Conservation (phyloP, 2,329 filamentous ascomycete species). For the Fusarium udum region DNA sequence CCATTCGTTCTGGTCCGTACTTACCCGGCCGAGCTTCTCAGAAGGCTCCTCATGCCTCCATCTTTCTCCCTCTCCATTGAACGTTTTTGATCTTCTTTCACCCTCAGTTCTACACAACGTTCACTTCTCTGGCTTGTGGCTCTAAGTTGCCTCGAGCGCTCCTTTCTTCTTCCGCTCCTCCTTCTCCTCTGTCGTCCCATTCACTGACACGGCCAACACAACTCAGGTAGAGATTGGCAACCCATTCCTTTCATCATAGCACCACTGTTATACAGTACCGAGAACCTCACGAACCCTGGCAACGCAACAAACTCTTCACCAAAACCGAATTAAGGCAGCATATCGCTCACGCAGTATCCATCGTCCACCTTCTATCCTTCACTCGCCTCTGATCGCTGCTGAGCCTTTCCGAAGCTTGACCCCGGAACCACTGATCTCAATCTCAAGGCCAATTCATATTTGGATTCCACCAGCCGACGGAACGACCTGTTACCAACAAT, state of each 20-base stretch:
- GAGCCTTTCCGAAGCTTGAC: not conserved
- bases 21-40: slow-evolving; percentile 1
- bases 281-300: slow-evolving; percentile 17
- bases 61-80: slow-evolving; percentile 20
- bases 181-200: not conserved
- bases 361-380: slow-evolving; percentile 17
- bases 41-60: slow-evolving; percentile 3
- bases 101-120: slow-evolving; percentile 18
- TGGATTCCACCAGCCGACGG: not conserved
- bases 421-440: not conserved
- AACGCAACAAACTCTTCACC: slow-evolving; percentile 12
- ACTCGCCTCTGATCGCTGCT: not conserved
- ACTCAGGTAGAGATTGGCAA: slow-evolving; percentile 8
- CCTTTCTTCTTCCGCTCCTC: slow-evolving; percentile 21
- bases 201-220: slow-evolving; percentile 12
- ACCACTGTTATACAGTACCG: slow-evolving; percentile 18
- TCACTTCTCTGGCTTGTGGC: slow-evolving; percentile 23
- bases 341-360: slow-evolving; percentile 40
- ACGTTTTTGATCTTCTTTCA: slow-evolving; percentile 13
- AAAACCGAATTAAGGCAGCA: slow-evolving; percentile 37
- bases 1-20: slow-evolving; percentile 19
- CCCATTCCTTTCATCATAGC: slow-evolving; percentile 32
- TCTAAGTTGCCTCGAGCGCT: slow-evolving; percentile 14
- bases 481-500: not conserved
- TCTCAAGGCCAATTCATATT: not conserved